Conservation (phyloP, 176 grass and related monocot species). For the Ananas comosus region DNA sequence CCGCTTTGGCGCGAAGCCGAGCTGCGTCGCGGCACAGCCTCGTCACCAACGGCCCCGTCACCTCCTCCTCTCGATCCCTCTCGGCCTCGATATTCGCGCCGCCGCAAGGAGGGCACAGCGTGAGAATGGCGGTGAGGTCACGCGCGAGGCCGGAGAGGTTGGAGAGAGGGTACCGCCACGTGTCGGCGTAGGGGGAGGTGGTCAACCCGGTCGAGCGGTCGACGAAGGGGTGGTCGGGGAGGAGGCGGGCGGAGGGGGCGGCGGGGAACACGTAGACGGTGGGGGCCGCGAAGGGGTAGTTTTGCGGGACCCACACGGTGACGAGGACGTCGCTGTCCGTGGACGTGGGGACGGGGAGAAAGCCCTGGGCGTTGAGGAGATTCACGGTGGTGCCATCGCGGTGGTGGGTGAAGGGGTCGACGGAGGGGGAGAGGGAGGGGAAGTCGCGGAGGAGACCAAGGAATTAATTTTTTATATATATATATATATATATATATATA, state of each 20-base stretch:
- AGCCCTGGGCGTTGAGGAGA: constrained; percentile 32
- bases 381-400: constrained; percentile 12
- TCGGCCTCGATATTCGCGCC: not conserved
- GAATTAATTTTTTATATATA: not conserved
- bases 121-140: not conserved
- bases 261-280: constrained; percentile 18
- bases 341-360: too few species aligned
- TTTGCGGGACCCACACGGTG: constrained; percentile 23
- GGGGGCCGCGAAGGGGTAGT: constrained; percentile 16
- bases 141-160: constrained; percentile 10
- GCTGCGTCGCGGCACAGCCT: not conserved
- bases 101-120: not conserved
- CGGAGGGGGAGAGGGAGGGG: constrained; percentile 31
- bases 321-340: constrained; percentile 7
- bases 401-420: constrained; percentile 27
- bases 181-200: constrained; percentile 12
- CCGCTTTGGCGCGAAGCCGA: not conserved
- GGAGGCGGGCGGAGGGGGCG: not conserved
- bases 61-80: constrained; percentile 3
- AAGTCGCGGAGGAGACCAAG: constrained; percentile 22
- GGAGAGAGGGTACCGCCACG: constrained; percentile 22
- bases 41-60: not conserved
- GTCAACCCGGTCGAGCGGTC: constrained; percentile 16
- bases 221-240: constrained; percentile 30
- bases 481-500: too few species aligned